Percentiles rank a stretch among this genome's conserved stretches.
Conservation (phyloP, 176 grass and related monocot genomes). For the Pharus latifolius region DNA sequence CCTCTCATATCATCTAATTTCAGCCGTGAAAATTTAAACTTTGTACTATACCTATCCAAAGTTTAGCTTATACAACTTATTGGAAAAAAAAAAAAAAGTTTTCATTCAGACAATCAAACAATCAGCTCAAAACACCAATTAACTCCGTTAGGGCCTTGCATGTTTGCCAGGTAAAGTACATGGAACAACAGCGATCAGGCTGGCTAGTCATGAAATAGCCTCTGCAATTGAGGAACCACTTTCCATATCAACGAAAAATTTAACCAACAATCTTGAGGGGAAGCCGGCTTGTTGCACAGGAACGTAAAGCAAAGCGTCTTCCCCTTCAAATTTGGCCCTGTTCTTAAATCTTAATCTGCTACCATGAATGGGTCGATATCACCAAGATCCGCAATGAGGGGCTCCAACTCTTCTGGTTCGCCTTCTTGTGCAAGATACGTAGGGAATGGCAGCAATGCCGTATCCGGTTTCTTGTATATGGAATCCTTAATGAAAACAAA, state of each 20-base stretch:
- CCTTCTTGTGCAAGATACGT: constrained; percentile 70
- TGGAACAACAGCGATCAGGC: constrained; percentile 30
- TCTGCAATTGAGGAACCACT: constrained; percentile 9
- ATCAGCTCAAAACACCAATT: constrained; percentile 29
- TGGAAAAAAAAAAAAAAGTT: constrained; percentile 8
- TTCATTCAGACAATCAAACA: constrained; percentile 22
- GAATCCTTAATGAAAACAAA: constrained; percentile 93
- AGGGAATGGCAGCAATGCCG: constrained; percentile 66
- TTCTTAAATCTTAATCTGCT: constrained; percentile 54
- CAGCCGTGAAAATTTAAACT: background rate
- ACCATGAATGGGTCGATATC: constrained; percentile 82
- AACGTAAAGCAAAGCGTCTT: background rate
- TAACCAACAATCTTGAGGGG: constrained; percentile 2
- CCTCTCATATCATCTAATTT: background rate
- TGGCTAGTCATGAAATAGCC: constrained; percentile 1
- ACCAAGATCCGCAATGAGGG: constrained; percentile 59
- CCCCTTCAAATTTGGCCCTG: background rate
- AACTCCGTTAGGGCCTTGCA: background rate
- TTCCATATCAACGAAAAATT: constrained; percentile 22
- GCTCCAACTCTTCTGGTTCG: constrained; percentile 40
- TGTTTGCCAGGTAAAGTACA: constrained; percentile 35
- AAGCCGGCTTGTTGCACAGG: constrained; percentile 13
- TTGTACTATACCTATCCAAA: constrained; percentile 29
- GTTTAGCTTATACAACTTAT: constrained; percentile 33
- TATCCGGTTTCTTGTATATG: constrained; percentile 82